Base-by-base conservation (phyloP, 2,329 filamentous ascomycete species). In the Ustulina deusta region DNA sequence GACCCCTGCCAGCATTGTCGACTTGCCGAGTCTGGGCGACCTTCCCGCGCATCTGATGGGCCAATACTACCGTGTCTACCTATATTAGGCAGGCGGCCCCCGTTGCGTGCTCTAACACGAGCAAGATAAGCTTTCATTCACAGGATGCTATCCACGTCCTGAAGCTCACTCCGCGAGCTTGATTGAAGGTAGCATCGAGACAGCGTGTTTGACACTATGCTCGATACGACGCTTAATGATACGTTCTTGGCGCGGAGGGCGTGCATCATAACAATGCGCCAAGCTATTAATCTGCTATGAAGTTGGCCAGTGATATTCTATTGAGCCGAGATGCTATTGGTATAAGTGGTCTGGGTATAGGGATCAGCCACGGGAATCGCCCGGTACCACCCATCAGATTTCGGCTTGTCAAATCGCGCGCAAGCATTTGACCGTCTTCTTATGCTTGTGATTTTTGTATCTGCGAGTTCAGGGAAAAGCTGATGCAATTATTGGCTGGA, bases 1-100 rank as follows among this genome's bases (percentile, higher is more conserved):
- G 63, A 67, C 65, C 71, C 69, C 69, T 65, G 63, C 63, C 51
- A 61, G 59, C 51, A 66, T 59, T 63, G 61, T 69, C 57, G 71
- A 74, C 71, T 73, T 75, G 74, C 74, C 73, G 68, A 73, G 74
- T 74, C 71, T 68, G 73, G 72, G 71, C 69, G 69, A 69, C 70
- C 71, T 70, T 74, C 69, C 73, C 71, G 73, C 60, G 69, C 69
- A 71, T 69, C 62, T 44, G 60, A 63, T 58, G 61, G 56, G 51
- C 27, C 40, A 25, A 65, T 68, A 42, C 44, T 44, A 72, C 72
- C 32, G 51, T 54, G n/a, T 51, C 65, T 71, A 70, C 59, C 73
- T 71, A n/a, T 15, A 72, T 73, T 65, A 48, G 74, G 74, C 70
- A 75, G 74, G 74, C 59, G 62, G n/a, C 13, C 49, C 49, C 20